Conservation (phyloP, 164 flowering plant species). For the Liquidambar formosana region DNA sequence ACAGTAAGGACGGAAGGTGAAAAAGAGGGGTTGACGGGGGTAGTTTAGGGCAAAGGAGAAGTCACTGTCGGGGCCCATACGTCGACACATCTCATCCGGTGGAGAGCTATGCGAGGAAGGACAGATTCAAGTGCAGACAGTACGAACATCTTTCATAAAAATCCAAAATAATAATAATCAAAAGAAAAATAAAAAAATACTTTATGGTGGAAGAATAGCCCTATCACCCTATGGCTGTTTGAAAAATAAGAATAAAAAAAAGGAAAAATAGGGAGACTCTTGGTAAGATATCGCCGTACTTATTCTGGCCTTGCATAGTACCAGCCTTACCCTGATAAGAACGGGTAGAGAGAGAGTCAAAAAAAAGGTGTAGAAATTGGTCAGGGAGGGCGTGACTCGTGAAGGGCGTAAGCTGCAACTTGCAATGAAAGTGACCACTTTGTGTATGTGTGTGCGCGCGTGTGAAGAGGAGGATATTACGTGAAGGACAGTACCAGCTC, state of each 20-base stretch:
- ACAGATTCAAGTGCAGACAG: constrained; percentile 51
- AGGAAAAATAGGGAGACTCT: not conserved
- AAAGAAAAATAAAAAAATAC: not conserved
- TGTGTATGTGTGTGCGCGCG: too few relatives aligned
- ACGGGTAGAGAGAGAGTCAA: constrained; percentile 13
- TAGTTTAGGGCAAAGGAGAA: constrained; percentile 1
- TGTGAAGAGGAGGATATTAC: too few relatives aligned
- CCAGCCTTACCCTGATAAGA: constrained; percentile 49
- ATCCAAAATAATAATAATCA: not conserved
- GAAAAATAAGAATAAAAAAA: not conserved
- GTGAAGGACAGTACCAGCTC: too few relatives aligned
- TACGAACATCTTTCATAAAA: constrained; percentile 27
- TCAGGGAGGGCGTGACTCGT: constrained; percentile 7
- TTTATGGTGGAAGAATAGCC: not conserved
- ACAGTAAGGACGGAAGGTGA: constrained; percentile 14
- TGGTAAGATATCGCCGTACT: constrained; percentile 42
- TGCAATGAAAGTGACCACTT: not conserved
- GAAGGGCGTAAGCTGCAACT: not conserved
- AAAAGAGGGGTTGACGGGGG: constrained; percentile 16
- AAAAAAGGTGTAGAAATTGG: not conserved
- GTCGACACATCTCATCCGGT: constrained; percentile 31
- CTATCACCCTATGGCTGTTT: too few relatives aligned
- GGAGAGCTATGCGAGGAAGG: constrained; percentile 68
- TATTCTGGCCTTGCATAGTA: constrained; percentile 30
- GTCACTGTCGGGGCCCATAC: constrained; percentile 13